These are phyloP conservation scores for Colletotrichum liriopes DNA, from an alignment of 2,329 filamentous ascomycete species.

Conservation along the genomic window DNA sequence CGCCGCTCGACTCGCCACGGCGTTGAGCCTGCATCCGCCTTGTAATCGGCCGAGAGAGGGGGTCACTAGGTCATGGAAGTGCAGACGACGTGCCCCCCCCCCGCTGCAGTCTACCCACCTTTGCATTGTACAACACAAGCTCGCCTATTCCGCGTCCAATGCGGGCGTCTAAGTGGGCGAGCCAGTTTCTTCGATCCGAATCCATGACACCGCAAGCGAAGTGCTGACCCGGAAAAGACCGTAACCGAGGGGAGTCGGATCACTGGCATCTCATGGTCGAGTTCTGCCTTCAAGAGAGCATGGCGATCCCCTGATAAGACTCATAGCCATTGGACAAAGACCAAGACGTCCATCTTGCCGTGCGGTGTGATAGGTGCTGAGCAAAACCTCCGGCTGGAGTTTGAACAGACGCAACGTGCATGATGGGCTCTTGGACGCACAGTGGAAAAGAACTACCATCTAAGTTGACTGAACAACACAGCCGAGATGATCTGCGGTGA, in stretches of 20 bases:
- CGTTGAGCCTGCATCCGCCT: constrained; percentile 17
- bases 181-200: constrained; percentile 9
- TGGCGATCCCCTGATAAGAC: not conserved
- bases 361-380: constrained; percentile 12
- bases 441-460: not conserved
- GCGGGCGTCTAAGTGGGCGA: constrained; percentile 11
- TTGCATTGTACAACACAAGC: constrained; percentile 16
- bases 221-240: constrained; percentile 3
- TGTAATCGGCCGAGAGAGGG: constrained; percentile 21
- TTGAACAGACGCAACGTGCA: constrained; percentile 1
- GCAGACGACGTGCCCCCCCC: not conserved
- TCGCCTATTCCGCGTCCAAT: constrained; percentile 6
- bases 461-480: not conserved
- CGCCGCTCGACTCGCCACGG: constrained; percentile 1
- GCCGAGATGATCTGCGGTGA: not conserved
- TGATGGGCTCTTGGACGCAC: not conserved
- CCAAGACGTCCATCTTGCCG: constrained; percentile 1
- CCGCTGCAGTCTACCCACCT: constrained; percentile 5
- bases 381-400: not conserved
- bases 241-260: not conserved
- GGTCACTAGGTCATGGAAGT: not conserved
- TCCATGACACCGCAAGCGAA: not conserved
- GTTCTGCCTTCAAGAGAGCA: constrained; percentile 2
- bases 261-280: not conserved
- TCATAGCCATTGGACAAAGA: not conserved